Evolutionary conservation across 768 basidiomycete genomes (phyloP).

Genomic region (Termitomyces sp.): DNA sequence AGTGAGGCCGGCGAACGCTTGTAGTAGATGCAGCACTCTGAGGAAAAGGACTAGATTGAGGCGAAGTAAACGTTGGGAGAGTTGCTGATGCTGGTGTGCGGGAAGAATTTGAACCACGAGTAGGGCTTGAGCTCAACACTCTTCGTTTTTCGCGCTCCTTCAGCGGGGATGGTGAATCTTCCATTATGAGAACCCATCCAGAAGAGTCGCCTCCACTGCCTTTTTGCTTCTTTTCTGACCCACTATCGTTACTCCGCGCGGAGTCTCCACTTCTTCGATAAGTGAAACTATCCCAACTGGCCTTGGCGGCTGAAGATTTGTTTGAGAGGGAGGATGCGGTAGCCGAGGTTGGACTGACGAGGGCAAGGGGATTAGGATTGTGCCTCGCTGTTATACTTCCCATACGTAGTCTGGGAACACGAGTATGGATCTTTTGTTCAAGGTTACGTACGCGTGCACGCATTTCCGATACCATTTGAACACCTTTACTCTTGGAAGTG

Average conservation of each 20-base stretch:
- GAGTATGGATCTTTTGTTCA: conserved; percentile 84
- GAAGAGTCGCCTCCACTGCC: conserved; percentile 55
- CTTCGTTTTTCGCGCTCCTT: conserved; percentile 56
- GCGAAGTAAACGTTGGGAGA: conserved; percentile 32
- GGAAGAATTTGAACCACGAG: conserved; percentile 44
- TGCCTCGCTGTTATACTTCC: conserved; percentile 62
- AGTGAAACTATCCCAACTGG: conserved; percentile 36
- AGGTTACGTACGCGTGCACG: conserved; percentile 76
- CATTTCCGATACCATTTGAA: conserved; percentile 93
- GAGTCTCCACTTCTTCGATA: conserved; percentile 39
- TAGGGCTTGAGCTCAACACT: conserved; percentile 47
- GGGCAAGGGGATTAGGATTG: conserved; percentile 31
- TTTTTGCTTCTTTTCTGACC: conserved; percentile 37
- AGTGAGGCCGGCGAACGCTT: conserved; percentile 59
- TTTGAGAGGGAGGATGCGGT: conserved; percentile 30
- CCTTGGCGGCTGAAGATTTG: conserved; percentile 34
- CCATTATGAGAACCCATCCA: conserved; percentile 89
- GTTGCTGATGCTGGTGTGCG: conserved; percentile 42
- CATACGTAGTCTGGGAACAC: conserved; percentile 80
- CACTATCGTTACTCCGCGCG: conserved; percentile 39
- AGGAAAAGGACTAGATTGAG: conserved; percentile 32
- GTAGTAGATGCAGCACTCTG: conserved; percentile 33
- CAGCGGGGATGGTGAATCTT: conserved; percentile 70
- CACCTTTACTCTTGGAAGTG: conserved; percentile 69
- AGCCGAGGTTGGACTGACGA: conserved; percentile 22